These are phyloP conservation scores for Petasospora rhodanensis DNA, from an alignment of 1,139 yeast species.

Conservation along the genomic window DNA sequence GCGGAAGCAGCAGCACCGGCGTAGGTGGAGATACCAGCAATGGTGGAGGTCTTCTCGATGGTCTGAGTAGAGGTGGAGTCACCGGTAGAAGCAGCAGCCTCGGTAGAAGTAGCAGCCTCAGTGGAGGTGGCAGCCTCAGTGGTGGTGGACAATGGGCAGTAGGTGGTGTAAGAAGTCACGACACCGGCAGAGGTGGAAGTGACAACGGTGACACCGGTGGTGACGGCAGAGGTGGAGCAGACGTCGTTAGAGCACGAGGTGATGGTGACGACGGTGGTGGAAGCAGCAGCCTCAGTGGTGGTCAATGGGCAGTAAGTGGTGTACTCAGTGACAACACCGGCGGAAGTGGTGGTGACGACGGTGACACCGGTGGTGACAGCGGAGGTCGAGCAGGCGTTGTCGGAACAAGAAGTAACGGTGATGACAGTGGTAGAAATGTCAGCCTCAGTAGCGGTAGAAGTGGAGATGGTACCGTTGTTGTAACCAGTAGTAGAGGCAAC, in stretches of 20 bases:
- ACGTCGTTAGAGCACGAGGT: constrained; percentile 1
- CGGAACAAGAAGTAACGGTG: constrained; percentile 21
- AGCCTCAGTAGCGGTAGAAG: constrained; percentile 10
- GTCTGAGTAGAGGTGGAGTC: not conserved
- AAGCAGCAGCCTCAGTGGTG: constrained; percentile 5
- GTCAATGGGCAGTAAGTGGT: constrained; percentile 34
- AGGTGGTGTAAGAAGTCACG: constrained; percentile 30
- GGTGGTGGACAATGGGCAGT: constrained; percentile 27
- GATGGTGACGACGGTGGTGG: constrained; percentile 5
- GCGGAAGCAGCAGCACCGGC: constrained; percentile 4
- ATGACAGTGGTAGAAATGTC: constrained; percentile 17
- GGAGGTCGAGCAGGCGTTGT: constrained; percentile 17
- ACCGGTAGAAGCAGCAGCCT: not conserved
- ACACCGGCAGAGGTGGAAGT: constrained; percentile 19
- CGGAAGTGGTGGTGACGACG: constrained; percentile 11
- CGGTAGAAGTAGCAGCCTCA: not conserved
- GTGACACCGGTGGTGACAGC: constrained; percentile 20
- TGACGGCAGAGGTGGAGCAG: constrained; percentile 3
- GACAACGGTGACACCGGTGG: constrained; percentile 19
- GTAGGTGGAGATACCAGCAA: constrained; percentile 3
- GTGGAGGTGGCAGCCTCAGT: not conserved
- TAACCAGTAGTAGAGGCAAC: constrained; percentile 1
- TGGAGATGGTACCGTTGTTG: constrained; percentile 4
- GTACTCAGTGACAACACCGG: constrained; percentile 27
- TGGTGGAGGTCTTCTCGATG: not conserved